These are phyloP conservation scores for Auricularia sp. DNA, from an alignment of 768 basidiomycete species.

Conservation along the genomic window DNA sequence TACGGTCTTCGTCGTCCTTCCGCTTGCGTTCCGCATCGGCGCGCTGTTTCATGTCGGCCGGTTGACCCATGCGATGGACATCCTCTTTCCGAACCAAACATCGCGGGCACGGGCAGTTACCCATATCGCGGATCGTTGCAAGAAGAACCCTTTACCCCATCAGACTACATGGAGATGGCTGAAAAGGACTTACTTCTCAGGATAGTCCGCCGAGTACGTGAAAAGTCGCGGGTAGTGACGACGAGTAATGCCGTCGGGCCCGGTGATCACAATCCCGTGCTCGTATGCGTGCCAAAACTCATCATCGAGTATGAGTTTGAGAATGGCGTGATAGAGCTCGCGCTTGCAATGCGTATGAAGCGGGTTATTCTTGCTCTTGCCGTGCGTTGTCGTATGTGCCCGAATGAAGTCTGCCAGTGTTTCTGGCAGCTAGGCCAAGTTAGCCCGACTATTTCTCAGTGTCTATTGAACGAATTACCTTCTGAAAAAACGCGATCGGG, in stretches of 20 bases:
- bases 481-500: conserved; percentile 11
- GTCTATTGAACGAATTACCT: background rate
- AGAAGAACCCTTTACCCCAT: conserved; percentile 22
- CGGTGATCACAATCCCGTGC: conserved; percentile 19
- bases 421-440: background rate
- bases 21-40: conserved; percentile 2
- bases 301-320: conserved; percentile 6
- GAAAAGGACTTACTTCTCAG: conserved; percentile 25
- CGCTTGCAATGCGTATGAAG: conserved; percentile 11
- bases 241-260: conserved; percentile 16
- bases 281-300: conserved; percentile 17
- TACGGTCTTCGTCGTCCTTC: conserved; percentile 7
- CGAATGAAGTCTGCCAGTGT: background rate
- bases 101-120: conserved; percentile 28
- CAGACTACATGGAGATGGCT: background rate
- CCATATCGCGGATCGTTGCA: conserved; percentile 28
- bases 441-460: background rate
- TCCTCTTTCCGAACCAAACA: conserved; percentile 23
- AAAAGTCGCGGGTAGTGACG: conserved; percentile 18
- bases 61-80: conserved; percentile 21
- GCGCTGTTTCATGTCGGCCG: conserved; percentile 6
- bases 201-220: conserved; percentile 25
- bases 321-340: conserved; percentile 14
- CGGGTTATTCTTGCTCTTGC: background rate
- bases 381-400: background rate